Evolutionary conservation across 1,284 basidiomycete genomes (phyloP).

Genomic region (Leccinum subrobustum): DNA sequence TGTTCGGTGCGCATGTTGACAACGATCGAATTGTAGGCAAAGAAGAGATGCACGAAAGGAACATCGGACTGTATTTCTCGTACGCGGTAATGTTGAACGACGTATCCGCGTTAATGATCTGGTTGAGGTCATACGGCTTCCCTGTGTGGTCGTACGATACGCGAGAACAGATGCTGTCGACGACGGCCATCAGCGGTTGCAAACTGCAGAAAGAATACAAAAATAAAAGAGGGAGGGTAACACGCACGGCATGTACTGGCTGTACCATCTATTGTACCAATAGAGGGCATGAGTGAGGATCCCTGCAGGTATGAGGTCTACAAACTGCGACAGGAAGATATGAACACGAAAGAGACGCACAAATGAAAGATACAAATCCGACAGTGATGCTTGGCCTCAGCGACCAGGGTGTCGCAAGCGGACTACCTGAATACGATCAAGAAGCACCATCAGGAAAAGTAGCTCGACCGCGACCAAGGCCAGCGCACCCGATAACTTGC

Average conservation of each 20-base stretch:
- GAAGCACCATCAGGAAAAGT: not conserved
- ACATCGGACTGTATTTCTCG: conserved; percentile 79
- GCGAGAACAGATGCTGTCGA: conserved; percentile 47
- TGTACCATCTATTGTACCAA: conserved; percentile 58
- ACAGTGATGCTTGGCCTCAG: conserved; percentile 74
- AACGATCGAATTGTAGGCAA: not conserved
- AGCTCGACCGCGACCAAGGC: not conserved
- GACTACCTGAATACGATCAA: conserved; percentile 37
- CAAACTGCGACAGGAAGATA: not conserved
- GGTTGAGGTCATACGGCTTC: conserved; percentile 60
- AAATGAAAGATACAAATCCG: conserved; percentile 79
- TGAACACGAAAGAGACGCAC: conserved; percentile 23
- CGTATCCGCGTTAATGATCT: conserved; percentile 60
- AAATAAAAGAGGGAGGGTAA: not conserved
- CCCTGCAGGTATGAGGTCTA: conserved; percentile 31
- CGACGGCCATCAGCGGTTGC: not conserved
- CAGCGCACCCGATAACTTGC: conserved; percentile 35
- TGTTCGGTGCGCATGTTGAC: not conserved
- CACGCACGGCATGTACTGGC: conserved; percentile 51
- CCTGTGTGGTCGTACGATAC: conserved; percentile 66
- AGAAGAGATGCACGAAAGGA: conserved; percentile 54
- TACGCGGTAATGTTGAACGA: conserved; percentile 69
- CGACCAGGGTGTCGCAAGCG: conserved; percentile 71
- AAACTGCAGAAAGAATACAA: not conserved
- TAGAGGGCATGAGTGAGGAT: conserved; percentile 68